Base-by-base conservation (phyloP, 768 basidiomycete species). In the Paxillus involutus region DNA sequence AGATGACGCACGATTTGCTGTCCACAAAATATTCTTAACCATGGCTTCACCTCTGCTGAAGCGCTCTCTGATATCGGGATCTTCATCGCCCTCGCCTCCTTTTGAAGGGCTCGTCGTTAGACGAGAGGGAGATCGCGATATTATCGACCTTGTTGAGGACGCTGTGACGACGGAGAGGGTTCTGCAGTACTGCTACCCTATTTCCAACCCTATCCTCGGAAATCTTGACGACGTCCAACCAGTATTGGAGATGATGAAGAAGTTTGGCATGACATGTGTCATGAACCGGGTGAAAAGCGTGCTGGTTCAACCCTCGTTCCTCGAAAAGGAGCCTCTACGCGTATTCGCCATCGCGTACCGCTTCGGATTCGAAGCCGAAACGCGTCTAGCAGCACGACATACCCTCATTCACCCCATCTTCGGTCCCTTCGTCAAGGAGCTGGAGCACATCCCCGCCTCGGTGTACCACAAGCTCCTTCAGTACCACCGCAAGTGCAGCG, bases 41-140 rank as follows among this genome's bases (percentile, higher is more conserved):
- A 73, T 66, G 53, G 73, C 75, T 4, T 80, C 77, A 12, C 60
- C 74, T 2, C 65, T 80, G 16, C 72, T 80, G 47, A 70, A 70
- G 49, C 68, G 70, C 30, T 63, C 53, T 44, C 57, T 70, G n/a
- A 39, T 48, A 5, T 33, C 63, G 19, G 68, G 65, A 21, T 60
- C 66, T 0, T 49, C 70, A 17, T 71, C 68, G 3, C 70, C 70
- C 4, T 55, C 62, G 6, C 68, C 70, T 12, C 66, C 53, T 3
- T 61, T 68, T 19, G 62, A 66, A 14, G 70, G 65, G 2, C 40
- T 70, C 45, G 19, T 42, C 17, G 42, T 70, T 10, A 62, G 45
- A 29, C 55, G 59, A 29, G 70, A 70, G 19, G 59, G 57, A 2
- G 59, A 60, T 37, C 59, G 54, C 35, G 62, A 70, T 46, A 53